phyloP scores from a whole-genome alignment of 1,284 basidiomycete genomes.

The Ceratobasidium sp. region DNA sequence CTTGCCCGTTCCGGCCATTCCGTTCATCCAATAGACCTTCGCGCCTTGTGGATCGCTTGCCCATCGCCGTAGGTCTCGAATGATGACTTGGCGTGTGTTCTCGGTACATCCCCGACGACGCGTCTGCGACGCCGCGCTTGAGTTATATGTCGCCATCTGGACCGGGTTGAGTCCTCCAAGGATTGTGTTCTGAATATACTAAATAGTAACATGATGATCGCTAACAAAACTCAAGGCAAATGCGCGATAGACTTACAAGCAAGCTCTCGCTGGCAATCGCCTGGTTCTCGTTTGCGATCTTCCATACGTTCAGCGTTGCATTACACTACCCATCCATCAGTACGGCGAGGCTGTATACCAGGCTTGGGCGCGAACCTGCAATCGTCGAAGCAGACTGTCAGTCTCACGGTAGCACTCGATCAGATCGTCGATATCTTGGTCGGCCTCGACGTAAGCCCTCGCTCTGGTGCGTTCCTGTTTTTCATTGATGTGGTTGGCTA shows the following conservation, averaged over 20 bases:
- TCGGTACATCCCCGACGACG: conserved; percentile 8
- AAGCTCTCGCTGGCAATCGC: background rate
- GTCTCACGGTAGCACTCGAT: background rate
- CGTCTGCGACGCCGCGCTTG: background rate
- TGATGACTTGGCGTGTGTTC: conserved; percentile 4
- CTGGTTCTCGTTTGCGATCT: background rate
- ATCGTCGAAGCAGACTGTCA: background rate
- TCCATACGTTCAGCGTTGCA: conserved; percentile 8
- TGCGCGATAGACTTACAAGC: background rate
- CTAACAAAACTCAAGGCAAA: background rate
- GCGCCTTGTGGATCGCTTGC: background rate
- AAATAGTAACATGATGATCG: background rate
- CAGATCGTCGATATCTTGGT: conserved; percentile 7
- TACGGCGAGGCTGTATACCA: background rate
- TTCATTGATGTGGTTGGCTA: background rate
- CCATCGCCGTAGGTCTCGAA: background rate
- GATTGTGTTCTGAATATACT: background rate
- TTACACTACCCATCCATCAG: background rate
- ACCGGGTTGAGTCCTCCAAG: background rate
- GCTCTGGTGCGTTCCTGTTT: background rate
- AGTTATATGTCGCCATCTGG: conserved; percentile 7
- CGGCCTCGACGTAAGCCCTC: background rate
- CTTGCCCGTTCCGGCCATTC: background rate
- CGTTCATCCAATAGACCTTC: conserved; percentile 12
- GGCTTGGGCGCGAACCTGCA: background rate